Base-by-base conservation (phyloP, 164 flowering plant genomes). In the Euptelea pleiosperma region DNA sequence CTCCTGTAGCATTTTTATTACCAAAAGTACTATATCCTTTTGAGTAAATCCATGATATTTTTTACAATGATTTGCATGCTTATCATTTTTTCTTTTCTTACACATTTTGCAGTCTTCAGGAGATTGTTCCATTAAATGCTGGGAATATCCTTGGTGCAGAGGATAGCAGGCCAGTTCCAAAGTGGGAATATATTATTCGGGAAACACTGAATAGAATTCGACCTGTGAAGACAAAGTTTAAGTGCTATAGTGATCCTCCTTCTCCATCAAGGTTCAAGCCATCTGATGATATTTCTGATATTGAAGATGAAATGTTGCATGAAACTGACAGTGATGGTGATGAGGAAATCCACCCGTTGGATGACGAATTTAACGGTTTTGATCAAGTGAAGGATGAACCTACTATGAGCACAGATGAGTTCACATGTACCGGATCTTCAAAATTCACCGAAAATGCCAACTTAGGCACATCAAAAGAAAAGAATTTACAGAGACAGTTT, bases 81-180 rank as follows among this genome's bases (percentile, higher is more conserved):
- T 15, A 10, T 9, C 8, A 7, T 1, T 33, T 2, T 34, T 33
- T 5, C 36, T 43, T 43, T n/a, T 55, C 16, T 18, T 25, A 9
- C n/a, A 1, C 12, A 19, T 5, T 57, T 52, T 69, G 52, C 79
- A 94, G 99, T 43, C 64, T 91, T 71, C 97, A 94, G 78, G 99
- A 94, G 80, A 76, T 94, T 58, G 90, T 94, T 50, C 99, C 99
- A 25, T 66, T 94, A 63, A 91, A 82, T 78, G 96, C 99, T 64
- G 96, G 96, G 35, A 94, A 89, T 46, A 77, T 94, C 18, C 82
- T 91, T 73, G 99, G 99, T 30, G 84, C 92, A 47, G 96, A 91
- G 75, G 93, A 91, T 63, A 81, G 41, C 58, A 85, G 89, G 22
- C 95, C 97, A 24, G 81, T 76, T 34, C 69, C 73, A 45, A 76